A percentile compares a stretch with the other conserved stretches of the same genome.
These are phyloP conservation scores for Hagleromyces aurorensis DNA, from an alignment of 805 yeast species.

Conservation along the genomic window DNA sequence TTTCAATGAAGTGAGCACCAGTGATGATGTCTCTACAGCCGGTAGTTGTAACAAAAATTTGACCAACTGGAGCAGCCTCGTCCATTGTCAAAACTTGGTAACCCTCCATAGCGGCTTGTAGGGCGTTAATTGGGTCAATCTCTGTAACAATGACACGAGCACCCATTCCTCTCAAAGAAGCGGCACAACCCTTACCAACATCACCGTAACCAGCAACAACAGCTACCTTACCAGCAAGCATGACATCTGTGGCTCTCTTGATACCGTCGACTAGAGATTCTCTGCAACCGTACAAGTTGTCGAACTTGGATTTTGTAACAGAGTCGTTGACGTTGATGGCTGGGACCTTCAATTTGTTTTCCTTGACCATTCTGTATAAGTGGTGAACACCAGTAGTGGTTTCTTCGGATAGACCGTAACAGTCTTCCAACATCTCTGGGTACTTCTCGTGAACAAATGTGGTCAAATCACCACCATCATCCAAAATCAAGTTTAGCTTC, in stretches of 20 bases:
- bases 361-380: slow-evolving; percentile 91
- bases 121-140: slow-evolving; percentile 97
- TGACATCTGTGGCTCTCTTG: slow-evolving; percentile 99
- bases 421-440: slow-evolving; percentile 94
- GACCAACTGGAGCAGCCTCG: slow-evolving; percentile 87
- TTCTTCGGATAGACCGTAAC: slow-evolving; percentile 97
- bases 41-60: slow-evolving; percentile 97
- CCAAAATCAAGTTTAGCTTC: slow-evolving; percentile 93
- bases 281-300: slow-evolving; percentile 99
- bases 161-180: slow-evolving; percentile 98
- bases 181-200: slow-evolving; percentile 99
- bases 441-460: slow-evolving; percentile 92
- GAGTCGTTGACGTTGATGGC: slow-evolving; percentile 99
- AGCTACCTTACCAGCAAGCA: slow-evolving; percentile 99
- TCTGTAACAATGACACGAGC: slow-evolving; percentile 97
- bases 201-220: slow-evolving; percentile 99
- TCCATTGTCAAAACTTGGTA: slow-evolving; percentile 95
- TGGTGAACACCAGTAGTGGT: slow-evolving; percentile 99
- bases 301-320: slow-evolving; percentile 98
- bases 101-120: slow-evolving; percentile 99
- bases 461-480: slow-evolving; percentile 99
- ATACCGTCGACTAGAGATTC: slow-evolving; percentile 98
- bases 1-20: slow-evolving; percentile 73
- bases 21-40: slow-evolving; percentile 98
- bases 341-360: slow-evolving; percentile 87